Conservation (phyloP, 2,329 filamentous ascomycete species). For the Cladosporium sp. region DNA sequence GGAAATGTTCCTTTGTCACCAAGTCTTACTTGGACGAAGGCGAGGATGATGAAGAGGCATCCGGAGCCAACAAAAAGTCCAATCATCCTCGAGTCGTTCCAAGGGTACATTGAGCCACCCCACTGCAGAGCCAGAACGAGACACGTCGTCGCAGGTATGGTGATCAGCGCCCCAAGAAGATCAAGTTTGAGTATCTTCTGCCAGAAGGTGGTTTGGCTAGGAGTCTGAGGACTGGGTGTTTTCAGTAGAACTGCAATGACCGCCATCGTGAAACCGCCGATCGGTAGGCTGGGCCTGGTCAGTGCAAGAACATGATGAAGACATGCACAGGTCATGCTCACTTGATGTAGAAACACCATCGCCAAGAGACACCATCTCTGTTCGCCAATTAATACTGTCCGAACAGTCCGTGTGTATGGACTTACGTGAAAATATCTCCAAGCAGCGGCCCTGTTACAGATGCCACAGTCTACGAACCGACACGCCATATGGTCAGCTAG, state of each 20-base stretch:
- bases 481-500: too few species aligned
- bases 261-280: neutral
- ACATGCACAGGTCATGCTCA: neutral
- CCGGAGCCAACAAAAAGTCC: neutral
- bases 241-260: neutral
- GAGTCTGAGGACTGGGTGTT: neutral
- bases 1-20: neutral
- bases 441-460: slow-evolving; percentile 50
- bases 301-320: neutral
- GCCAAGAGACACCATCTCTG: neutral
- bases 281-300: neutral
- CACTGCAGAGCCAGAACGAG: neutral
- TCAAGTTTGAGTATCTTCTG: neutral
- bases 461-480: slow-evolving; percentile 40
- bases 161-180: neutral
- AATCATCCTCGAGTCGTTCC: neutral
- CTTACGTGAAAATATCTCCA: slow-evolving; percentile 31
- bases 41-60: neutral
- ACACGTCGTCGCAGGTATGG: neutral
- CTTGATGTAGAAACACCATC: neutral
- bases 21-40: neutral
- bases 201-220: neutral
- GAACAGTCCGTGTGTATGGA: neutral
- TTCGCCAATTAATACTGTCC: neutral
- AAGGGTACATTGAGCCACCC: neutral